These are phyloP conservation scores for Taiozyma onychis DNA, from an alignment of 1,139 yeast genomes.

Conservation along the genomic window DNA sequence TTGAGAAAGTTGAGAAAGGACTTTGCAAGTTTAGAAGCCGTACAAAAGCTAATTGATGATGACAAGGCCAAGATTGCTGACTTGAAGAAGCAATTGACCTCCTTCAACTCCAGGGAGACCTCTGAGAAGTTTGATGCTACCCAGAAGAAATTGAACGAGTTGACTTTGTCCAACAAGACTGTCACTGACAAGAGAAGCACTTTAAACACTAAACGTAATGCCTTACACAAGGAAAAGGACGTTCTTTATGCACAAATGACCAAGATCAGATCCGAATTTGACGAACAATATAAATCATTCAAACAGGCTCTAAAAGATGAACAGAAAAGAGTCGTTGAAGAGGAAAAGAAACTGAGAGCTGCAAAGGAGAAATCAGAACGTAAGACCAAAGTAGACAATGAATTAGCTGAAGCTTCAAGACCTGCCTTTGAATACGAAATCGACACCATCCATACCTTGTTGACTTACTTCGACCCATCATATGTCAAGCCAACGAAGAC, in stretches of 20 bases:
- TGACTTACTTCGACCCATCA: conserved; percentile 72
- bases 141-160: conserved; percentile 52
- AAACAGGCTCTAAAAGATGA: conserved; percentile 64
- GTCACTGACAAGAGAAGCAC: conserved; percentile 62
- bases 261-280: conserved; percentile 60
- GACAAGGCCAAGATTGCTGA: conserved; percentile 75
- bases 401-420: conserved; percentile 60
- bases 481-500: conserved; percentile 51
- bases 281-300: conserved; percentile 66
- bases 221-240: conserved; percentile 64
- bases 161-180: conserved; percentile 59
- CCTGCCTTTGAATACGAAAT: conserved; percentile 86
- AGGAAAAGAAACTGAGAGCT: conserved; percentile 48
- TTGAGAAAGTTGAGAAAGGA: conserved; percentile 81
- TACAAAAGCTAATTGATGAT: conserved; percentile 74
- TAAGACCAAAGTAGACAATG: conserved; percentile 60
- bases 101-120: conserved; percentile 40
- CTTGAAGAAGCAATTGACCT: conserved; percentile 63
- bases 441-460: conserved; percentile 63
- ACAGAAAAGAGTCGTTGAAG: conserved; percentile 66
- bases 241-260: conserved; percentile 59
- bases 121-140: conserved; percentile 48
- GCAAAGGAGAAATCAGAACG: conserved; percentile 57
- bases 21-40: conserved; percentile 66
- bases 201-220: conserved; percentile 61